Base-by-base conservation (phyloP, 495 filamentous ascomycete genomes). In the Podospora appendiculata region DNA sequence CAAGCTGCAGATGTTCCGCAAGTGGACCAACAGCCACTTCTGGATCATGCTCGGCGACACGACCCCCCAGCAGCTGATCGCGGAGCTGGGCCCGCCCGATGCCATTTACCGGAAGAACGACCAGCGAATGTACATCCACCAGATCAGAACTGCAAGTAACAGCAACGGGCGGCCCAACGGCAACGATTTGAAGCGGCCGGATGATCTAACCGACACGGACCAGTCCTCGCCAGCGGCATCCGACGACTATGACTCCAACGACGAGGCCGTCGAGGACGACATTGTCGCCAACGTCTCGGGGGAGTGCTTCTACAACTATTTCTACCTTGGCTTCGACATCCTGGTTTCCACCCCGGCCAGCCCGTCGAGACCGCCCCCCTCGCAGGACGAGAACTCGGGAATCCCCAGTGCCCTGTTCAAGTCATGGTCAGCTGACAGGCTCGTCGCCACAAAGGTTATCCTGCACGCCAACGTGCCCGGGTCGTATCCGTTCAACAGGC, bases 261-360 rank as follows among this genome's bases (percentile, higher is more conserved):
- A 81, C 35, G 87, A 87, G 35, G 73, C 76, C 10, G 54, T 68
- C 18, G 77, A 77, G 41, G 73, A 76, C 7, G 77, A 78, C 7
- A 57, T 66, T 32, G 67, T 67, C 4, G 73, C 74, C 25, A 70
- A 71, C 40, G 61, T 74, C 12, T 74, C 79, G 4, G 78, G 82
- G 13, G 91, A 96, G 69, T 91, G 83, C 58, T 98, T 96, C 67
- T 94, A 90, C 65, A 96, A 96, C 61, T 98, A 97, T 64, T 97
- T 96, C 60, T 86, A 89, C 54, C 85, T 95, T 58, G 93, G 93
- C 3, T 88, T 98, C 59, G 93, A 98, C 67, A 79, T 96, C n/a
- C 81, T 96, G 45, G 78, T 98, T 13, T 95, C 91, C 0, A 79
- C 85, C 32, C 86, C 87, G 16, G 82, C 81, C 4, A 68, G 72